Percentiles rank a stretch among this genome's conserved stretches.
Evolutionary conservation across 2,329 filamentous ascomycete genomes (phyloP).

Genomic region (Scorias spongiosa): DNA sequence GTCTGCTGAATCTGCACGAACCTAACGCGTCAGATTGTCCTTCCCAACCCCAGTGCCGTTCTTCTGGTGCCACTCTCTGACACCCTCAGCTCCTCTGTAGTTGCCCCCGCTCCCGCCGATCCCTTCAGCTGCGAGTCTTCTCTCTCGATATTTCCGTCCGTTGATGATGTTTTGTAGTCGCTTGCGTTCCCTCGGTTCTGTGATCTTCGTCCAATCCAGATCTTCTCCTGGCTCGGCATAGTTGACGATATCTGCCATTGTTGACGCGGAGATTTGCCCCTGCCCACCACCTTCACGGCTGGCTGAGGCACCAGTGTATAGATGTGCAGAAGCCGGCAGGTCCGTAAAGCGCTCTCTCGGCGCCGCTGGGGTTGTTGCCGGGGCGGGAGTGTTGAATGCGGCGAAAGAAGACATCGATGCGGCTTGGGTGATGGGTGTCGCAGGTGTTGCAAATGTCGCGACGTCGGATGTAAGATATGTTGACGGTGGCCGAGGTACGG

Average conservation of each 20-base stretch:
- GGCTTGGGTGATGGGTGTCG: conserved; percentile 2
- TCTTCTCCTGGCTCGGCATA: conserved; percentile 26
- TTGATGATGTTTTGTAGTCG: conserved; percentile 25
- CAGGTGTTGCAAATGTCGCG: conserved; percentile 11
- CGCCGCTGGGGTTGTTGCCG: conserved; percentile 5
- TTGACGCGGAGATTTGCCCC: conserved; percentile 18
- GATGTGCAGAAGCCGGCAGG: conserved; percentile 13
- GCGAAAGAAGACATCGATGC: conserved; percentile 3
- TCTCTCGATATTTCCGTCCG: conserved; percentile 24
- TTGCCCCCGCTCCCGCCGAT: conserved; percentile 15
- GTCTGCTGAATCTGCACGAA: not conserved
- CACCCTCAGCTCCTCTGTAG: not conserved
- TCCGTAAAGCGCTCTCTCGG: conserved; percentile 6
- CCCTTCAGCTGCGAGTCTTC: conserved; percentile 21
- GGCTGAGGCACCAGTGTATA: conserved; percentile 19
- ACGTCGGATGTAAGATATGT: conserved; percentile 17
- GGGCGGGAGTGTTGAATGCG: conserved; percentile 3
- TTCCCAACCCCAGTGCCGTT: not conserved
- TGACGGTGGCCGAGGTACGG: conserved; percentile 8
- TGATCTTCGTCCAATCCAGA: conserved; percentile 24
- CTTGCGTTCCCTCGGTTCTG: conserved; percentile 22
- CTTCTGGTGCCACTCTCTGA: not conserved
- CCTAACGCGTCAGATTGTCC: not conserved
- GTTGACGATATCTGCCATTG: conserved; percentile 21
- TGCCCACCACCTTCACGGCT: conserved; percentile 11